Base-by-base conservation (phyloP, 805 yeast genomes). In the Isabelozyma rhagii region DNA sequence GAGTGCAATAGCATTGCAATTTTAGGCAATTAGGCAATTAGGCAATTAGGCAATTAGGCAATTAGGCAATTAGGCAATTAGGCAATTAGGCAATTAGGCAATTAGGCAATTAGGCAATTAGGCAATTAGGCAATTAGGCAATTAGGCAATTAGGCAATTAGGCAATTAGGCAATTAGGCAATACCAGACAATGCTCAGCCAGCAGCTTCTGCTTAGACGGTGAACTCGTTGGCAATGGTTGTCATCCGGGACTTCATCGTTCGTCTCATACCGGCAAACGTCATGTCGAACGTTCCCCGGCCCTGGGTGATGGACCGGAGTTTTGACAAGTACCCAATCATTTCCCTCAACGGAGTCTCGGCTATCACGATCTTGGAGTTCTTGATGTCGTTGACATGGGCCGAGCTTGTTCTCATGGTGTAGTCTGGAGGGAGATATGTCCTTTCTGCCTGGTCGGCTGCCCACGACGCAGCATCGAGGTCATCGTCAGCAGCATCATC, bases 241-340 rank as follows among this genome's bases (percentile, higher is more conserved):
- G 54, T 55, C 31, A 77, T 61, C 50, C 87, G 68, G 28, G 85
- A 87, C 8, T 69, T 67, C 2, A 82, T 69, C 0, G 86, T 87
- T 46, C 83, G 71, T 55, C 83, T 82, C 87, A 90, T 90, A 3
- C 90, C 88, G 39, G 74, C 66, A 55, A 85, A 87, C 11, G 80
- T 77, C 96, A 93, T 89, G 51, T 83, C 82, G 65, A 88, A 91
- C 2, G 83, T 79, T 2, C 92, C 96, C 41, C 96, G 77, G 1
- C 99, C 99, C 61, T 90, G 91, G 0, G 97, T 92, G 57, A 91
- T 71, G 38, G 94, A 85, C 58, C 98, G 71, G 43, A 94, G 71
- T 52, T 80, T 81, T 9, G 84, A 82, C 51, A 90, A 75, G 64
- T 94, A 94, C 0, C 97, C 97, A 44, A 91, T 80, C 97, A 94